Evolutionary conservation across 805 yeast genomes (phyloP), one percentile per base, ranked within the genome.

Genomic region (Nakazawaea wickerhamii): DNA sequence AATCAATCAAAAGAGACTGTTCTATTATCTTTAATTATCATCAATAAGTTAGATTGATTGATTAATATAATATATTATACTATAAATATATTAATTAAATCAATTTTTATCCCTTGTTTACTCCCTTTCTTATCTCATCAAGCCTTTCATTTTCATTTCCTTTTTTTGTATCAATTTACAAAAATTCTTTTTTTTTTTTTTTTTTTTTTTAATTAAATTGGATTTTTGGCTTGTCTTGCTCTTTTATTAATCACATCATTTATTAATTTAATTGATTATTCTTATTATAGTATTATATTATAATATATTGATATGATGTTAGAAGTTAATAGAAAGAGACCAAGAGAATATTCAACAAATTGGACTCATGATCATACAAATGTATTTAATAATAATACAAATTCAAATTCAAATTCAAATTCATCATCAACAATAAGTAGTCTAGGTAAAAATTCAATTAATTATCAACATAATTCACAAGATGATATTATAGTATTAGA

Each of bases 401-500:
- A 37, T 19, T 15, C 28, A 28, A 10, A n/a, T 10, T 28, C 33
- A 7, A 21, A 37, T 21, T 37, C n/a, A n/a, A n/a, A n/a, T n/a
- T n/a, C n/a, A 28, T 20, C 32, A 27, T 9, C 25, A 28, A 1
- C 23, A 38, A 10, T 13, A 13, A 10, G 18, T n/a, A n/a, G n/a
- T n/a, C n/a, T n/a, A n/a, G n/a, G n/a, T n/a, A n/a, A 39, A 49
- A 13, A 42, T 54, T 1, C 50, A 48, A 34, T 43, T 42, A 38
- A 50, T 50, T 37, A 47, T 48, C 31, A 46, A 38, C 45, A 27
- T 44, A 49, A 1, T 40, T 28, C 15, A 10, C 41, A 13, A 36
- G 39, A 50, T 31, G 65, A 65, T 46, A 56, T 67, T 3, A 59
- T 67, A 26, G 57, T 63, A 30, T 47, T 68, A 36, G 73, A 66